A percentile compares a stretch with the other conserved stretches of the same genome.
Evolutionary conservation across 306 rosid genomes (phyloP).

Genomic region (Sindora glabra): DNA sequence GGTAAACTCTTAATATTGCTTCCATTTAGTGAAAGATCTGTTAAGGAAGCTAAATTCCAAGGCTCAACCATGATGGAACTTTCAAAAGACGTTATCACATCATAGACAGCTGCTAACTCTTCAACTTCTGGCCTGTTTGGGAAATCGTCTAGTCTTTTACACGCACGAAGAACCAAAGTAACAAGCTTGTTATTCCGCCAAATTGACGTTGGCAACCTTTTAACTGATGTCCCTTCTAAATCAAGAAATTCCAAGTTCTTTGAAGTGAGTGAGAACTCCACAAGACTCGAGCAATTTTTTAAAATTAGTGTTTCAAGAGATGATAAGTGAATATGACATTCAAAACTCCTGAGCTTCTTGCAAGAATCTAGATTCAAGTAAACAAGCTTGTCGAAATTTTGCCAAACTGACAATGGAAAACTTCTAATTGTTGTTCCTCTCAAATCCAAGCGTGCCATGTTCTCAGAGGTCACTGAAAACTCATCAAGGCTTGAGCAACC

Average conservation of each 20-base stretch:
- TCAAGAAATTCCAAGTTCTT: background rate
- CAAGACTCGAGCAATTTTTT: fast-evolving
- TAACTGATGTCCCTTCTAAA: background rate
- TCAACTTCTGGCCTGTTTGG: background rate
- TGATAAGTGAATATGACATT: background rate
- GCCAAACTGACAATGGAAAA: background rate
- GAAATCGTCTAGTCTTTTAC: background rate
- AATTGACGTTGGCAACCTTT: background rate
- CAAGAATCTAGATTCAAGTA: background rate
- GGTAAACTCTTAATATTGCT: background rate
- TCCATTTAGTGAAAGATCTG: background rate
- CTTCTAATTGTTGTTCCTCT: background rate
- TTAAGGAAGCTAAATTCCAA: background rate
- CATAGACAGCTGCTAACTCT: background rate
- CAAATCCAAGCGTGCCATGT: background rate
- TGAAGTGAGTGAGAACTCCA: too few species aligned
- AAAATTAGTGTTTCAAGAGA: background rate
- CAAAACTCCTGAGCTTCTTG: too few species aligned
- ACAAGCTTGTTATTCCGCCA: background rate
- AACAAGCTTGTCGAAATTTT: background rate
- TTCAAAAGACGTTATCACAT: too few species aligned
- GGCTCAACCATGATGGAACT: background rate
- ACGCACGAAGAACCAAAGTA: background rate
- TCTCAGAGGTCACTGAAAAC: background rate
- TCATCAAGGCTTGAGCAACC: background rate